Conservation (phyloP, 495 filamentous ascomycete species). For the Xylaria venustula region DNA sequence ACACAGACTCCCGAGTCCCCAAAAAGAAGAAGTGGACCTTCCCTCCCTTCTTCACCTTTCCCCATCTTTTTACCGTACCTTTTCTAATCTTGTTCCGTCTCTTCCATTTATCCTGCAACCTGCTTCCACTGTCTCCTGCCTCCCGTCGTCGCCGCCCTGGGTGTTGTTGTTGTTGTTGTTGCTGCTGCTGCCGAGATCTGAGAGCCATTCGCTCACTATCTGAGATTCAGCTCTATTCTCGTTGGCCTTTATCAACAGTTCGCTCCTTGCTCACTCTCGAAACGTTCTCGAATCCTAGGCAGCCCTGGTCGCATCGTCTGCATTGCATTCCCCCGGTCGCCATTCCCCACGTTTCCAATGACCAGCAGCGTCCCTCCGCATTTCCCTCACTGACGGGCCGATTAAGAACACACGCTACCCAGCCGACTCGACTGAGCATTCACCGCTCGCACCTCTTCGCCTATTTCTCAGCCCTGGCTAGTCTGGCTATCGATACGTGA, state of each 20-base stretch:
- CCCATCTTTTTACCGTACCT: slow-evolving; percentile 19
- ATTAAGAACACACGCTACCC: slow-evolving; percentile 28
- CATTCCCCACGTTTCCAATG: slow-evolving; percentile 35
- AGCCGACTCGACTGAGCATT: slow-evolving; percentile 21
- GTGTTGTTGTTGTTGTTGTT: background rate
- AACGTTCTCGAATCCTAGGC: background rate
- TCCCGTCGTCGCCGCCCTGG: background rate
- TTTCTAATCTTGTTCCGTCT: slow-evolving; percentile 10
- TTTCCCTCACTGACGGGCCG: slow-evolving; percentile 33
- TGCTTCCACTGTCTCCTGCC: background rate
- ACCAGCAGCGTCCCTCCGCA: slow-evolving; percentile 30
- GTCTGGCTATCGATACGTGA: slow-evolving; percentile 17
- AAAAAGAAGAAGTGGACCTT: slow-evolving; percentile 1
- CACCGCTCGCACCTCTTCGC: slow-evolving; percentile 12
- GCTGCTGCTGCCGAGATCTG: background rate
- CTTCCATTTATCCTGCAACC: slow-evolving; percentile 5
- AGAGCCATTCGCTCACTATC: slow-evolving; percentile 1
- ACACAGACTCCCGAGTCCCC: background rate
- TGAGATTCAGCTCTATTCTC: background rate
- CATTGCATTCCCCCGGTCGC: slow-evolving; percentile 19
- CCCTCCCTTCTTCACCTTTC: slow-evolving; percentile 13
- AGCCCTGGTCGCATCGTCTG: background rate
- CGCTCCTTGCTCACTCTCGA: background rate
- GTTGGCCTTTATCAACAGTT: background rate
- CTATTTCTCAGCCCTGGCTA: slow-evolving; percentile 15